Percentiles rank a stretch among this genome's conserved stretches.
Conservation (phyloP, 805 yeast species). For the Aciculoconidium aculeatum region DNA sequence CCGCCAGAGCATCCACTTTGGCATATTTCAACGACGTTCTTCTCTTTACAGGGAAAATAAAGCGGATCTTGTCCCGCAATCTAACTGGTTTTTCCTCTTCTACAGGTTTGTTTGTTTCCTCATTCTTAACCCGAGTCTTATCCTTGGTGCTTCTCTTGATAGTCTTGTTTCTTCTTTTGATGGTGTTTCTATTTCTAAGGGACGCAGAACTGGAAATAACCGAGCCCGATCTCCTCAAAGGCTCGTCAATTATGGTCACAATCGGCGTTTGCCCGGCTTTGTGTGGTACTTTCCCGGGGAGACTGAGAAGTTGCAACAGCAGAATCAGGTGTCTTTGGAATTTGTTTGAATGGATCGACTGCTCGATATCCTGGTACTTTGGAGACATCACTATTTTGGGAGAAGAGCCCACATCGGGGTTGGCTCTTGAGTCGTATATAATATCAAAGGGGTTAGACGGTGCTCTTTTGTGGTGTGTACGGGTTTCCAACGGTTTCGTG, state of each 20-base stretch:
- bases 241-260: conserved; percentile 20
- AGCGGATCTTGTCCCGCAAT: conserved; percentile 9
- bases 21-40: conserved; percentile 28
- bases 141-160: too few relatives aligned
- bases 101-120: too few relatives aligned
- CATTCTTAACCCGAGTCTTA: too few relatives aligned
- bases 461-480: conserved; percentile 9
- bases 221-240: conserved; percentile 21
- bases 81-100: conserved; percentile 4
- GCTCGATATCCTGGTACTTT: conserved; percentile 4
- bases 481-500: too few relatives aligned
- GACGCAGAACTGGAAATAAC: conserved; percentile 26
- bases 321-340: too few relatives aligned
- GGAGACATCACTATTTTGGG: conserved; percentile 1
- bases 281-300: too few relatives aligned
- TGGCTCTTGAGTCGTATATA: conserved; percentile 12
- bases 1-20: conserved; percentile 8
- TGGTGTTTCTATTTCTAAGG: conserved; percentile 24
- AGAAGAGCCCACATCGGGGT: conserved; percentile 1
- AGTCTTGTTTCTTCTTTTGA: conserved; percentile 25
- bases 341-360: conserved; percentile 4
- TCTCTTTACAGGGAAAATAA: conserved; percentile 31
- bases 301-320: too few relatives aligned
- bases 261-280: conserved; percentile 19
- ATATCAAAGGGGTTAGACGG: conserved; percentile 25